Base-by-base conservation (phyloP, 2,329 filamentous ascomycete species). In the Penicillium sp. region DNA sequence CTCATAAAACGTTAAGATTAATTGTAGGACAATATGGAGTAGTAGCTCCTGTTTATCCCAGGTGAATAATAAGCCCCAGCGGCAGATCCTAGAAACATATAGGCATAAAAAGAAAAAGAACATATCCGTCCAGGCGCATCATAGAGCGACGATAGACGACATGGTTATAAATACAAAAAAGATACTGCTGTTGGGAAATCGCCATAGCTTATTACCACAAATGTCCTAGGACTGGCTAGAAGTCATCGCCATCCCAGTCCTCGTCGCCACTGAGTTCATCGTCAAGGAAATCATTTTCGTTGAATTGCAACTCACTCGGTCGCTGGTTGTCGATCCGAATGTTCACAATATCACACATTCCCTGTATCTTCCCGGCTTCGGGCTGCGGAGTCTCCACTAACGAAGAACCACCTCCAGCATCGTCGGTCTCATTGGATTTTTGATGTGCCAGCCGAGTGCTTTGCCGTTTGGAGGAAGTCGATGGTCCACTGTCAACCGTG, bases 271-370 rank as follows among this genome's bases (percentile, higher is more conserved):
- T 85, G 1, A 75, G 71, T 65, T 87, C 84, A 23, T 79, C 79
- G 61, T 87, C 84, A 2, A 86, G 75, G 60, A 87, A 87, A 62
- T 87, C 82, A 31, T 75, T 77, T 61, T 86, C 84, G 27, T 79
- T 81, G 64, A 79, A 84, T 44, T 85, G 81, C 43, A 79, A 78
- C 57, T 87, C 84, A 4, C 79, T 78, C 1, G 85, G 85, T 7
- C 85, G 80, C 61, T 83, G 79, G 63, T 87, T 87, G 65, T 87
- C 84, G 52, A 87, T 84, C 27, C 80, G 78, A 50, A 87, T 79
- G 43, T 81, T 78, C 11, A 87, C 84, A 10, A 81, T 73, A 51
- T 84, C 76, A 64, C 85, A 87, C 65, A 84, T 76, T 2, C 84
- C 84, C 64, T 86, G 84, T 16, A 81, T 71, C 58, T 64, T 57